Conservation (phyloP, 495 filamentous ascomycete genomes). For the Usnea hakonensis region DNA sequence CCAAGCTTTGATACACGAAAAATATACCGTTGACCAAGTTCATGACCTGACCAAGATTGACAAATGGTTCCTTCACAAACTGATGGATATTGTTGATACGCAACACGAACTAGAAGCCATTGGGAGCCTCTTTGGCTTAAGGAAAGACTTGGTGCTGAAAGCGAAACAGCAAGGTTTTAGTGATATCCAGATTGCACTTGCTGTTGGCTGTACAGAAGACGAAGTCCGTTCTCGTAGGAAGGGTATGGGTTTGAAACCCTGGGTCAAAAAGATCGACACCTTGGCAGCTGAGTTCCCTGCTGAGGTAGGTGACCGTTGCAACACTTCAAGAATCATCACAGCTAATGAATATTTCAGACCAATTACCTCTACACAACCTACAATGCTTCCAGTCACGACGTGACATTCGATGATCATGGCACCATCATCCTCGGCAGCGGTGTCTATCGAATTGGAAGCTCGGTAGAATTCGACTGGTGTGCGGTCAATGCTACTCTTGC, state of each 20-base stretch:
- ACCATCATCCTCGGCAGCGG: slow-evolving; percentile 84
- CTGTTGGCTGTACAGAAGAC: slow-evolving; percentile 80
- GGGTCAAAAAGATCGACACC: slow-evolving; percentile 97
- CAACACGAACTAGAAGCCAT: slow-evolving; percentile 79
- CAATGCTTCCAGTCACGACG: slow-evolving; percentile 91
- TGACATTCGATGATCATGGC: slow-evolving; percentile 90
- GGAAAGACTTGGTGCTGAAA: slow-evolving; percentile 77
- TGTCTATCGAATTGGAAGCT: slow-evolving; percentile 94
- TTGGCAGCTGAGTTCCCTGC: slow-evolving; percentile 97
- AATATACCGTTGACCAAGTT: slow-evolving; percentile 81
- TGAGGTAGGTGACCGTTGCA: not conserved
- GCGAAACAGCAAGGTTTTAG: slow-evolving; percentile 98
- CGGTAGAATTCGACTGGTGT: slow-evolving; percentile 99
- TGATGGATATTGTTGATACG: slow-evolving; percentile 90
- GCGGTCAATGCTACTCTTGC: slow-evolving; percentile 89
- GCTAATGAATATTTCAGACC: slow-evolving; percentile 38
- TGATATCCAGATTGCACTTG: slow-evolving; percentile 84
- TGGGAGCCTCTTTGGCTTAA: slow-evolving; percentile 77
- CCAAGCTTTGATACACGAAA: slow-evolving; percentile 95
- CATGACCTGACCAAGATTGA: slow-evolving; percentile 97
- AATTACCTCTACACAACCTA: slow-evolving; percentile 94
- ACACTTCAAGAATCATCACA: not conserved
- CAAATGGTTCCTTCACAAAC: slow-evolving; percentile 98
- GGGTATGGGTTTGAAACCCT: slow-evolving; percentile 77
- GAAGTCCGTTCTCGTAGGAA: slow-evolving; percentile 78